Evolutionary conservation across 1,284 basidiomycete species (phyloP), one percentile per base, ranked within the genome.

Genomic region (Heterobasidion irregulare): DNA sequence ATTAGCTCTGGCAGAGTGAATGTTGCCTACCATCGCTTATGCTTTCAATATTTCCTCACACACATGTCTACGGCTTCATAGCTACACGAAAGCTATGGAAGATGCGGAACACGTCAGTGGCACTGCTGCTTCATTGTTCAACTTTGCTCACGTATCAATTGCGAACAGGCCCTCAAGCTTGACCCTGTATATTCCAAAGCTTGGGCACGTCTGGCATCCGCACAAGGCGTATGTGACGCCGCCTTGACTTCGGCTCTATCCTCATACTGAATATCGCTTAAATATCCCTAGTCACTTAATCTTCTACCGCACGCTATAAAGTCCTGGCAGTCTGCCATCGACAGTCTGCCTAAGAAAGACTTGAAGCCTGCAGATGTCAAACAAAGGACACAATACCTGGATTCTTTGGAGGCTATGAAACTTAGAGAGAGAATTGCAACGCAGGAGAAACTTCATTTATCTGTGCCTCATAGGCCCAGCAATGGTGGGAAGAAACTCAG

Each of bases 1-100:
- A 18, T 56, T 66, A 8, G 57, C 56, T 4, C 34, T 64, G 46
- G 55, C 56, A 44, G 60, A 56, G 65, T 66, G 50, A 36, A 59
- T 53, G 10, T 18, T 16, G 7, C 13, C 38, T 41, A n/a, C n/a
- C 12, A 41, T 41, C 38, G 10, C 10, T n/a, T 12, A 12, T 41
- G 38, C n/a, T 10, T 12, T 41, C 4, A 12, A 41, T 41, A 7
- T 7, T 8, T 26, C 38, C 38, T 41, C 38, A 8, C n/a, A 10
- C 12, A 12, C 38, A 41, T 41, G 12, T n/a, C 38, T n/a, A 26
- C 38, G 38, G 38, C 2, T 41, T 41, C 38, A 41, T 41, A 41
- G 38, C 38, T 41, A 41, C n/a, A n/a, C n/a, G 38, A 8, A 41
- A n/a, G 38, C 38, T 41, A 41, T n/a, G n/a, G 38, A 41, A n/a